Evolutionary conservation across 352 stramenopile genomes (phyloP), one percentile per base, ranked within the genome.

Genomic region (Globisporangium nunn): DNA sequence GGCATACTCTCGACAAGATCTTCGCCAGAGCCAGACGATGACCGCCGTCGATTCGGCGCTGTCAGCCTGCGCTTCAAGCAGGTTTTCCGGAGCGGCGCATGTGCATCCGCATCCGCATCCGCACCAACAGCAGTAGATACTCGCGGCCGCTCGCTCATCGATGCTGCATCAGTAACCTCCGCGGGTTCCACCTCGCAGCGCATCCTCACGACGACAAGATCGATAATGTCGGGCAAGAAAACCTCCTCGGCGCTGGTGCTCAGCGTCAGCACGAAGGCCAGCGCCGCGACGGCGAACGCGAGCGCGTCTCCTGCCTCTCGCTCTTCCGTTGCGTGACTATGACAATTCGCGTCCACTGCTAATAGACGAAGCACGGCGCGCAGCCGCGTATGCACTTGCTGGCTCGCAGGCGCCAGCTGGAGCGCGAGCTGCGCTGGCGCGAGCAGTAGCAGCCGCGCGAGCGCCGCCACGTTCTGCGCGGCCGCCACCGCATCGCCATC

Each of bases 51-150:
- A 11, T 28, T 11, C 15, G 43, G 11, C 4, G 44, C 23, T 10
- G 31, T 55, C 7, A 61, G 63, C 54, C 87, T 90, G 35, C 77
- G 60, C 52, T 81, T 90, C 49, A 90, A 62, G 40, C 70, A 85
- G 18, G 59, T 72, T 44, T 78, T 81, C 37, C 63, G 77, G 48
- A 67, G 15, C 29, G 55, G 33, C 37, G 50, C 23, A 23, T 23
- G 23, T 23, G 23, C 33, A 39, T 4, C 15, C 52, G 2, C 11
- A 39, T 4, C 15, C 52, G 2, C 11, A 23, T 23, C 23, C 23
- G 39, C 39, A 18, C 5, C 39, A 18, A 14, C 12, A 5, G 39
- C 12, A 12, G 12, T 14, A 18, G 15, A 14, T 10, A 14, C 5
- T 18, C 41, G 4, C 3, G 4, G 0, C 7, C 35, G 35, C 35